Conservation (phyloP, 1,284 basidiomycete genomes). For the Puccinia coronata region DNA sequence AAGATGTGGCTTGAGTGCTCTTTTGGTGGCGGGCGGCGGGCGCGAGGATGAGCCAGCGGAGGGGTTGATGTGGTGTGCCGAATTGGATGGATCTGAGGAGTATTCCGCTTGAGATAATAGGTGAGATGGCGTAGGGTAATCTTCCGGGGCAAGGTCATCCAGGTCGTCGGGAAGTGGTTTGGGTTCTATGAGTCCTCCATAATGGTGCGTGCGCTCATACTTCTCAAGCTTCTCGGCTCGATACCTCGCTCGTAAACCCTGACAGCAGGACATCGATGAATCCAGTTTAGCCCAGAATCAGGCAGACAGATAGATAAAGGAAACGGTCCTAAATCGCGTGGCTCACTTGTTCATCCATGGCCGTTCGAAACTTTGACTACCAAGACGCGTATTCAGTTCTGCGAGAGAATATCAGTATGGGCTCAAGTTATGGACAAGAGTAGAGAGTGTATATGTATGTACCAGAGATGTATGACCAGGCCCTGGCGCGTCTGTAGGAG, state of each 20-base stretch:
- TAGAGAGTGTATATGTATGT: too few relatives aligned
- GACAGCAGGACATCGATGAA: neutral
- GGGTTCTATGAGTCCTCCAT: slow-evolving; percentile 27
- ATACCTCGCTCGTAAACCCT: slow-evolving; percentile 49
- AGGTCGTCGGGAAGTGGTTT: slow-evolving; percentile 34
- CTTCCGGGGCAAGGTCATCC: neutral
- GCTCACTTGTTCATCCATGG: slow-evolving; percentile 35
- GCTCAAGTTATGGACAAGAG: too few relatives aligned
- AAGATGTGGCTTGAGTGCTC: slow-evolving; percentile 37
- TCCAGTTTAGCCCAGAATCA: neutral
- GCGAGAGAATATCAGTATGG: too few relatives aligned
- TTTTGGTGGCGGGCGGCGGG: neutral
- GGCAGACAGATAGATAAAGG: neutral
- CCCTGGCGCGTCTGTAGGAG: too few relatives aligned
- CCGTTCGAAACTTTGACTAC: too few relatives aligned
- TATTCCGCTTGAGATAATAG: slow-evolving; percentile 8
- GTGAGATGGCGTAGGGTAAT: slow-evolving; percentile 18
- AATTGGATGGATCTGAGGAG: neutral
- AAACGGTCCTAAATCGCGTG: neutral
- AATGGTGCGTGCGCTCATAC: slow-evolving; percentile 13
- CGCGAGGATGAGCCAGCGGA: neutral
- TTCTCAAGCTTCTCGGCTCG: slow-evolving; percentile 36
- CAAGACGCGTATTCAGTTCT: too few relatives aligned
- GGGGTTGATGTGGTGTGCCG: neutral
- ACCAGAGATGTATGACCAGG: too few relatives aligned